Conservation (phyloP, 2,329 filamentous ascomycete species). For the Cercospora zeae-maydis region DNA sequence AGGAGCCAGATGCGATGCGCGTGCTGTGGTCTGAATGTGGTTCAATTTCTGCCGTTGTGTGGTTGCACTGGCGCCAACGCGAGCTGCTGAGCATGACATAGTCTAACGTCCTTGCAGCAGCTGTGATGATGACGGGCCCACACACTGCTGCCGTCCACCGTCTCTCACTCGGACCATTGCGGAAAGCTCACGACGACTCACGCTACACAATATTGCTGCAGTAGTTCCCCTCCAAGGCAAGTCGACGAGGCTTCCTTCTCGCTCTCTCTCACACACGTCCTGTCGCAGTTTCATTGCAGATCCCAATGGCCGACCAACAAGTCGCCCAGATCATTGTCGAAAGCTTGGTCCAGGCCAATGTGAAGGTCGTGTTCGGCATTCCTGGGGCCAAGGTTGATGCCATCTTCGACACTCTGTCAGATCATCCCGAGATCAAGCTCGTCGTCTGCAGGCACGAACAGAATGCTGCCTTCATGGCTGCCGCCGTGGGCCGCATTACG, state of each 20-base stretch:
- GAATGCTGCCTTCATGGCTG: constrained; percentile 51
- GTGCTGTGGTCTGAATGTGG: not conserved
- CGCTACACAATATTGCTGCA: not conserved
- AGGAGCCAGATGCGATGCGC: not conserved
- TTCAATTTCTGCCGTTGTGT: too few species aligned
- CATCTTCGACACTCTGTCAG: constrained; percentile 46
- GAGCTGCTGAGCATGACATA: constrained; percentile 19
- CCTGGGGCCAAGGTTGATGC: constrained; percentile 46
- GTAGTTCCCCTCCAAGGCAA: constrained; percentile 6
- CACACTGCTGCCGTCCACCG: not conserved
- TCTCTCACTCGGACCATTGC: not conserved
- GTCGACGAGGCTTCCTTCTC: not conserved
- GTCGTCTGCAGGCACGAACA: constrained; percentile 50
- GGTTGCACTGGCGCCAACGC: not conserved
- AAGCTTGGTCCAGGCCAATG: constrained; percentile 42
- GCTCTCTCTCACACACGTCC: too few species aligned
- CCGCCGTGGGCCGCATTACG: constrained; percentile 47
- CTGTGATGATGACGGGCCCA: constrained; percentile 1
- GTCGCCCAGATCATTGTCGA: constrained; percentile 37
- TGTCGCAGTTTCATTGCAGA: not conserved
- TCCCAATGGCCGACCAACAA: constrained; percentile 27
- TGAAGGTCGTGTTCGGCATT: constrained; percentile 48
- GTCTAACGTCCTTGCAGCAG: not conserved
- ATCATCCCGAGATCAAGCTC: constrained; percentile 48
- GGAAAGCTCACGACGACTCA: constrained; percentile 4